Conservation (phyloP, 257 asterid genomes). For the Mentha longifolia region DNA sequence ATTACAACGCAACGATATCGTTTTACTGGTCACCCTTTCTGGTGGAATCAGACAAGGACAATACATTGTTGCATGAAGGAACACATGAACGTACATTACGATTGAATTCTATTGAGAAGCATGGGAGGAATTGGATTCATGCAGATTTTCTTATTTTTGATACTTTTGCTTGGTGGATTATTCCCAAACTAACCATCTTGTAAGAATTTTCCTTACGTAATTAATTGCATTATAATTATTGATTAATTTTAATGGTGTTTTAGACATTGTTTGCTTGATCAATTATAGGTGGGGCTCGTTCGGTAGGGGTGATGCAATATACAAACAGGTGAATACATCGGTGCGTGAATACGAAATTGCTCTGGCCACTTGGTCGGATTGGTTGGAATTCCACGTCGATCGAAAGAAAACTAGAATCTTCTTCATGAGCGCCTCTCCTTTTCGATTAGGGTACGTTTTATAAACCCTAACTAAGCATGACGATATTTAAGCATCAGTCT, state of each 20-base stretch:
- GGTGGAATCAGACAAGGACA: constrained; percentile 68
- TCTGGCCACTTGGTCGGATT: constrained; percentile 60
- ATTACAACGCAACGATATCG: constrained; percentile 64
- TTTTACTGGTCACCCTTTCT: constrained; percentile 86
- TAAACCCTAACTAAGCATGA: too few species aligned
- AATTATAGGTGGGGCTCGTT: constrained; percentile 57
- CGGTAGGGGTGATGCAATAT: constrained; percentile 42
- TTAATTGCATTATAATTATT: not conserved
- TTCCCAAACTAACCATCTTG: constrained; percentile 46
- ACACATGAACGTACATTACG: constrained; percentile 36
- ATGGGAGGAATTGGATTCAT: constrained; percentile 57
- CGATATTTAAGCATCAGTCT: too few species aligned
- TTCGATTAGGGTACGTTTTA: constrained; percentile 40
- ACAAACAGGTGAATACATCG: constrained; percentile 35
- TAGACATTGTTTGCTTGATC: too few species aligned
- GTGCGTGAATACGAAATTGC: constrained; percentile 52
- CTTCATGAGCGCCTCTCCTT: constrained; percentile 64
- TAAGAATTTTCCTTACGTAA: constrained; percentile 32
- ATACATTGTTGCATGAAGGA: constrained; percentile 34
- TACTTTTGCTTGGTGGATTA: constrained; percentile 69
- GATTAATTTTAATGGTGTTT: too few species aligned
- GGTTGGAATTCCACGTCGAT: constrained; percentile 54
- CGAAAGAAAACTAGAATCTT: constrained; percentile 50
- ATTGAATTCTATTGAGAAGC: constrained; percentile 50
- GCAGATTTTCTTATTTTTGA: constrained; percentile 65